Conservation (phyloP, 495 filamentous ascomycete genomes). For the Viridothelium virens region DNA sequence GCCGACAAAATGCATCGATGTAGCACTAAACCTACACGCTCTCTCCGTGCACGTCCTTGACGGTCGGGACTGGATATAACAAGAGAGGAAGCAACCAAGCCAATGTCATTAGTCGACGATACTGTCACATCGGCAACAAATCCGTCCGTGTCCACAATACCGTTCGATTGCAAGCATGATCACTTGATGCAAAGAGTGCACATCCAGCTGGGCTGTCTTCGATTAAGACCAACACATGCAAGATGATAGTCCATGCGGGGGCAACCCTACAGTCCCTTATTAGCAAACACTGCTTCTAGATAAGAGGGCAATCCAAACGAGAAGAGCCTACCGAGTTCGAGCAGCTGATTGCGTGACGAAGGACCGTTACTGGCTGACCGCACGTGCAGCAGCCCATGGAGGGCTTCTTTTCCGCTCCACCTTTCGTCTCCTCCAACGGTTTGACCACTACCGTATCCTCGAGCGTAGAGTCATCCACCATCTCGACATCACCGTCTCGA, state of each 20-base stretch:
- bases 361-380: neutral
- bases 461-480: neutral
- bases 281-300: neutral
- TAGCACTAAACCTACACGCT: too few relatives aligned
- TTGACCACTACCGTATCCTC: constrained; percentile 1
- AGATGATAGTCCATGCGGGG: constrained; percentile 6
- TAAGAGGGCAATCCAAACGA: neutral
- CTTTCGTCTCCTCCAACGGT: neutral
- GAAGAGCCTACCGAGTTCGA: neutral
- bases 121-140: neutral
- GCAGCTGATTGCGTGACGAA: constrained; percentile 3
- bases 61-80: too few relatives aligned
- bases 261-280: neutral
- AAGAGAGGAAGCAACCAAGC: too few relatives aligned
- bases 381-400: neutral
- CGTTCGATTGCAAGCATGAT: neutral
- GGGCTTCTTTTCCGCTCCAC: neutral
- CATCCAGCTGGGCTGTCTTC: neutral
- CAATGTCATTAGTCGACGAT: too few relatives aligned
- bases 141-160: neutral
- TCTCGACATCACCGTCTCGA: neutral
- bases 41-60: too few relatives aligned
- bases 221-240: neutral
- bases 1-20: too few relatives aligned
- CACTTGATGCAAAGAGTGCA: neutral